Base-by-base conservation (phyloP, 352 stramenopile genomes). In the Globisporangium abappressorium region DNA sequence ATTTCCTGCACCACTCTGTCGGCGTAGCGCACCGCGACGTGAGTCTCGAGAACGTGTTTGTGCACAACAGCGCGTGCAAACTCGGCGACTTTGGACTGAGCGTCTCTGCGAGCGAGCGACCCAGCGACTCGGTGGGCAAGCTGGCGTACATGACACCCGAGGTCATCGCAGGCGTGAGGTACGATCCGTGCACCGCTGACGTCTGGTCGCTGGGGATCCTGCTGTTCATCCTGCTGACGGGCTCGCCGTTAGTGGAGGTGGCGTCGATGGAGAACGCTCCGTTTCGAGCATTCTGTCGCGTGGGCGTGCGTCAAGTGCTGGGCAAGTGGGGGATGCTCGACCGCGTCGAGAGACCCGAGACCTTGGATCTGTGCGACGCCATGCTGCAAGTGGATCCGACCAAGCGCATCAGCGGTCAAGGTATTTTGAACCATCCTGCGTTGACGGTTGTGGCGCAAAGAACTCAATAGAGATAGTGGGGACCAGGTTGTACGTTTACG, bases 131-230 rank as follows among this genome's bases (percentile, higher is more conserved):
- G 33, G 75, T 80, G 24, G 78, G 78, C 56, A 85, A 85, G 64
- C 70, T 75, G 63, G 82, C 80, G 70, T 84, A 84, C 70, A 87
- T 82, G 76, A 77, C 79, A 6, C 79, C 76, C 3, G 79, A 86
- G 66, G 72, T 84, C 11, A 70, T 81, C 38, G 64, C 73, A 6
- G 71, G 75, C 0, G 47, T 62, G 1, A 66, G 47, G 34, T 87
- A 87, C 61, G 70, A 87, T 61, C 70, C 82, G 3, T 51, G 80
- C 26, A 46, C 64, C 26, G 78, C 77, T 18, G 82, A 90, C 34
- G 76, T 86, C 20, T 90, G 82, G 82, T 90, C 80, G 22, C 73
- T 89, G 3, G 80, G 82, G 14, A 77, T 90, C 41, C 57, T 90
- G 77, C 73, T 90, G 28, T 82, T 78, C 38, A 83, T 89, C 61